Conservation (phyloP, 805 yeast genomes). For the Vanderwaltozyma tropicalis region DNA sequence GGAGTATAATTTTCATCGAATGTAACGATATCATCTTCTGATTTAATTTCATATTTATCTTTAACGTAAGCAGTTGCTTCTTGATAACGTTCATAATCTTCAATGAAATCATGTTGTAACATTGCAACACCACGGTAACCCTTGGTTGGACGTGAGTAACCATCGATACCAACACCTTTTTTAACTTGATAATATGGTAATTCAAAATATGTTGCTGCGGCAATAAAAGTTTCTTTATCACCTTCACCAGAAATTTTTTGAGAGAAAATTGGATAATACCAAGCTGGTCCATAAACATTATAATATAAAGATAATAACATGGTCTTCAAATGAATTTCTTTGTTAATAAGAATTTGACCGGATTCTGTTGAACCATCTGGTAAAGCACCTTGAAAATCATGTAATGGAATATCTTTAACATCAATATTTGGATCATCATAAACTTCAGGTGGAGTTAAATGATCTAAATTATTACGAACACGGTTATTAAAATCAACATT, state of each 20-base stretch:
- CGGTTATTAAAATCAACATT: conserved; percentile 33
- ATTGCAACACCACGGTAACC: conserved; percentile 59
- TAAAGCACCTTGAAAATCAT: conserved; percentile 51
- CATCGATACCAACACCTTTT: conserved; percentile 31
- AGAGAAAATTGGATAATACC: conserved; percentile 58
- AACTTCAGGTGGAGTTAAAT: conserved; percentile 27
- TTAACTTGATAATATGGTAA: conserved; percentile 40
- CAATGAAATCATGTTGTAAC: conserved; percentile 64
- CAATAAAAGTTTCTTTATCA: conserved; percentile 64
- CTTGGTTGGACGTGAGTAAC: conserved; percentile 24
- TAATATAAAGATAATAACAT: conserved; percentile 54
- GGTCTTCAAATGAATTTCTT: conserved; percentile 47
- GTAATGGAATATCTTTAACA: conserved; percentile 35
- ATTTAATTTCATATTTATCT: conserved; percentile 5
- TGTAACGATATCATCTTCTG: background rate
- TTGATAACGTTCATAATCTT: conserved; percentile 35
- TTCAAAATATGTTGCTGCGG: conserved; percentile 44
- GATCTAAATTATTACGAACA: conserved; percentile 31
- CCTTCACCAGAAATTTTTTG: conserved; percentile 81
- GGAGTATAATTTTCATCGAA: conserved; percentile 6
- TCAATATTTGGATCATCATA: conserved; percentile 17
- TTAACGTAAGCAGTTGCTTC: conserved; percentile 11
- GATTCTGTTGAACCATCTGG: conserved; percentile 69
- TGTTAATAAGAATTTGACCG: conserved; percentile 61
- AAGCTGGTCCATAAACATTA: conserved; percentile 56